Conservation (phyloP, 768 basidiomycete genomes). For the Pleurotus sapidus region DNA sequence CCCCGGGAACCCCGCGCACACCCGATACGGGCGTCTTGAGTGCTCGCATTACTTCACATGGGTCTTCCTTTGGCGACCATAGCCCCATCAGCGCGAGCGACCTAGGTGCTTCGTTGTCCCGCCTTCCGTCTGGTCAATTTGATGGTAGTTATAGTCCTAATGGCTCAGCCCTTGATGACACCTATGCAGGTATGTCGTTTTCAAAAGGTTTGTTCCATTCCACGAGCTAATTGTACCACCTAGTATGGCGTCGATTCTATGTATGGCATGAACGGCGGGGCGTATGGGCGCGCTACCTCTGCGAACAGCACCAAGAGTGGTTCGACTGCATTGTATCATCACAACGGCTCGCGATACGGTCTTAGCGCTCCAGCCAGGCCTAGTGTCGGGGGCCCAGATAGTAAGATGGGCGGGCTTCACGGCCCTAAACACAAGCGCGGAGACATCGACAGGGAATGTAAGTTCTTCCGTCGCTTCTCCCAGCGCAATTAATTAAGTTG, state of each 20-base stretch:
- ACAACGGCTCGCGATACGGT: slow-evolving; percentile 76
- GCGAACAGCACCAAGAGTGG: slow-evolving; percentile 41
- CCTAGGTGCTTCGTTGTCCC: slow-evolving; percentile 70
- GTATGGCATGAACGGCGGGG: slow-evolving; percentile 43
- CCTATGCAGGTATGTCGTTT: slow-evolving; percentile 41
- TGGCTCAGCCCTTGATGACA: slow-evolving; percentile 50
- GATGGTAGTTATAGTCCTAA: slow-evolving; percentile 56
- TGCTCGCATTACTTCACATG: slow-evolving; percentile 55
- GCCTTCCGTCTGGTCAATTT: slow-evolving; percentile 58
- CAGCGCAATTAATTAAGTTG: not conserved
- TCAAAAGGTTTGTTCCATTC: slow-evolving; percentile 9
- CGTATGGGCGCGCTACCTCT: slow-evolving; percentile 45
- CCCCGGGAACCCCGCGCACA: slow-evolving; percentile 66
- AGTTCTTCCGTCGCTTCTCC: slow-evolving; percentile 12
- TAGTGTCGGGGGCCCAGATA: slow-evolving; percentile 46
- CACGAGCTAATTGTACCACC: slow-evolving; percentile 21
- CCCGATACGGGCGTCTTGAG: slow-evolving; percentile 58
- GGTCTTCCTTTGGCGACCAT: slow-evolving; percentile 47
- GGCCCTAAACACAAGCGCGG: slow-evolving; percentile 95
- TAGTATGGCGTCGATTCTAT: slow-evolving; percentile 60
- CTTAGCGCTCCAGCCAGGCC: slow-evolving; percentile 57
- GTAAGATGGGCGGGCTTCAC: slow-evolving; percentile 87
- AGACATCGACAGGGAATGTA: slow-evolving; percentile 87
- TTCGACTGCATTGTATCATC: slow-evolving; percentile 78
- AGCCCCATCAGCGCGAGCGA: slow-evolving; percentile 46